Percentiles rank a stretch among this genome's conserved stretches.
These are phyloP conservation scores for Bipolaris oryzae DNA, from an alignment of 2,329 filamentous ascomycete species.

Conservation along the genomic window DNA sequence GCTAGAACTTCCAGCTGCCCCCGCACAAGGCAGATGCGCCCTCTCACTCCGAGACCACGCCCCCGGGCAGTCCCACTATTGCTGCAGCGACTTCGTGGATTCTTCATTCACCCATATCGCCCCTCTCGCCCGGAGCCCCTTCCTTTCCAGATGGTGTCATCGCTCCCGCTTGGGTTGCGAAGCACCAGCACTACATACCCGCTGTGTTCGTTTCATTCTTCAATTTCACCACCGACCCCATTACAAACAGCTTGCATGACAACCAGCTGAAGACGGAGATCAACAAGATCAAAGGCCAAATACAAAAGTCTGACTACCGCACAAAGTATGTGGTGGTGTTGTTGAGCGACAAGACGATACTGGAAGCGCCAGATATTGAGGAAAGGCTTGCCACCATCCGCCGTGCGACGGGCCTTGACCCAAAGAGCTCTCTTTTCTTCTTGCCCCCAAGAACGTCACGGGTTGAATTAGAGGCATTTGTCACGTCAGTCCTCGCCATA, in stretches of 20 bases:
- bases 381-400: conserved; percentile 81
- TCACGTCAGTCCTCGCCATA: conserved; percentile 72
- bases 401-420: conserved; percentile 77
- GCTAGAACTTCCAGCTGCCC: conserved; percentile 62
- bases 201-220: conserved; percentile 84
- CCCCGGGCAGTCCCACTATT: conserved; percentile 60
- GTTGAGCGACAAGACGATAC: conserved; percentile 71
- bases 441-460: conserved; percentile 74
- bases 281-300: conserved; percentile 71
- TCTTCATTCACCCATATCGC: conserved; percentile 92
- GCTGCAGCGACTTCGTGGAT: conserved; percentile 55
- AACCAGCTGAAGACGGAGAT: conserved; percentile 89
- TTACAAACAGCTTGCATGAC: conserved; percentile 78
- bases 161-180: conserved; percentile 80
- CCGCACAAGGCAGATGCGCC: conserved; percentile 67
- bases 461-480: conserved; percentile 74
- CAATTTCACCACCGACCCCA: conserved; percentile 72
- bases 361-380: conserved; percentile 66
- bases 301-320: conserved; percentile 75
- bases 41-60: conserved; percentile 56
- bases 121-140: conserved; percentile 79
- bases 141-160: conserved; percentile 91
- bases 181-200: conserved; percentile 85
- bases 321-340: conserved; percentile 78
- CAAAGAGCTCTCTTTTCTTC: conserved; percentile 81